Evolutionary conservation across 225 moss, liverwort and hornwort species (phyloP).

Genomic region (Takakia lepidozioides): DNA sequence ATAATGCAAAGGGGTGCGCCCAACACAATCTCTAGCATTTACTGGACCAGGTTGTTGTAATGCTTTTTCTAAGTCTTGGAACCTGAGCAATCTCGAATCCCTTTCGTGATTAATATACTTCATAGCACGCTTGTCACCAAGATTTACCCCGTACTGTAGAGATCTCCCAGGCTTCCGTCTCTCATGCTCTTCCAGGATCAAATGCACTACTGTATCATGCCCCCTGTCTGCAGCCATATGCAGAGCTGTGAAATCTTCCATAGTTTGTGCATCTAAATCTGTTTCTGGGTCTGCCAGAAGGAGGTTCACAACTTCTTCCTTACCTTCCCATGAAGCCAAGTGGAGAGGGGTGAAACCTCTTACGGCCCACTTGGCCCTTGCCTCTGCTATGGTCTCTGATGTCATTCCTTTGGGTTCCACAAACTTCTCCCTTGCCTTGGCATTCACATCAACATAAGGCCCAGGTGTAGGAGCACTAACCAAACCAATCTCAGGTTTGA

Average conservation of each 20-base stretch:
- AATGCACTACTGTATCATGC: conserved; percentile 14
- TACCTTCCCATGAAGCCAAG: conserved; percentile 15
- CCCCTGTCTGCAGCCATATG: conserved; percentile 16
- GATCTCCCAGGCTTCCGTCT: not conserved
- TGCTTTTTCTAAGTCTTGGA: not conserved
- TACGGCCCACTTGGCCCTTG: conserved; percentile 1
- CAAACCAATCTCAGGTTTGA: not conserved
- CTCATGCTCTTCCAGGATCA: conserved; percentile 12
- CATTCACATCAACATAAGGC: conserved; percentile 13
- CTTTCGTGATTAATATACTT: conserved; percentile 19
- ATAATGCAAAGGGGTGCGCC: conserved; percentile 16
- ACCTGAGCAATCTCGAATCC: conserved; percentile 14
- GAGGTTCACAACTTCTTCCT: conserved; percentile 12
- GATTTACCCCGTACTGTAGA: conserved; percentile 2
- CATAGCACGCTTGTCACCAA: conserved; percentile 8
- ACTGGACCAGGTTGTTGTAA: conserved; percentile 7
- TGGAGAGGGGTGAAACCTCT: conserved; percentile 17
- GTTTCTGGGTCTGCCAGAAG: conserved; percentile 8
- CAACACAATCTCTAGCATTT: conserved; percentile 9
- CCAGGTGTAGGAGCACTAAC: not conserved
- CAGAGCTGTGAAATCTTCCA: conserved; percentile 9
- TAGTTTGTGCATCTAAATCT: conserved; percentile 13
- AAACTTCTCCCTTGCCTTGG: conserved; percentile 9
- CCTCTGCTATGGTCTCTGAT: not conserved
- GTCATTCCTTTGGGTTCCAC: not conserved